A percentile compares a stretch with the other conserved stretches of the same genome.
phyloP scores from a whole-genome alignment of 345 rosid genomes.

The Noccaea caerulescens region DNA sequence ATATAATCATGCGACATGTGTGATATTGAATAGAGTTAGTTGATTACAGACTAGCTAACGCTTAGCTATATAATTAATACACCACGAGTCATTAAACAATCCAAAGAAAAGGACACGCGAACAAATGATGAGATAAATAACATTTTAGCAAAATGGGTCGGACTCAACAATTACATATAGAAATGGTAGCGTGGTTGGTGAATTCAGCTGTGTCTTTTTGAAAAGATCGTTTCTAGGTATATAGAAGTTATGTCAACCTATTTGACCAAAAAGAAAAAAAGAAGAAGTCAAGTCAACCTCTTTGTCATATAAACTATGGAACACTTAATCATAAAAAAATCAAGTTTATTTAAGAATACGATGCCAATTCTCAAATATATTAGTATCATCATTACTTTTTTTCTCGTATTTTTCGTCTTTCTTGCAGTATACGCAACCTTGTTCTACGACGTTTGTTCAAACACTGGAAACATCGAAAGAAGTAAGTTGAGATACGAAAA shows the following conservation, averaged over 20 bases:
- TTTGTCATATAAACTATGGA: constrained; percentile 2
- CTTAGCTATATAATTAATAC: too few species aligned
- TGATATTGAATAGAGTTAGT: too few species aligned
- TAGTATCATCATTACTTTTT: background rate
- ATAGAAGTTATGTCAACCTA: background rate
- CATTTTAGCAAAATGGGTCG: constrained; percentile 1
- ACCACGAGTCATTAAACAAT: background rate
- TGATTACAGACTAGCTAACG: too few species aligned
- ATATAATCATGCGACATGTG: too few species aligned
- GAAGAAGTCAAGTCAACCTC: constrained; percentile 8
- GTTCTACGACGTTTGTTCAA: constrained; percentile 1
- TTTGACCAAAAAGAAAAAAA: too few species aligned
- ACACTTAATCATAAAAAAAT: background rate
- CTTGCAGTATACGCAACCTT: constrained; percentile 15
- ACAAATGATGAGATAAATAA: constrained; percentile 12
- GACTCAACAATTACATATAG: constrained; percentile 15
- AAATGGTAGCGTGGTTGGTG: constrained; percentile 37
- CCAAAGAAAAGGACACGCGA: constrained; percentile 27
- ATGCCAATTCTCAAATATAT: background rate
- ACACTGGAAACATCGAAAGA: background rate
- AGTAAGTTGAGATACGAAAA: background rate
- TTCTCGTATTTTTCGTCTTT: background rate
- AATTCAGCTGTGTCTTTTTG: constrained; percentile 12
- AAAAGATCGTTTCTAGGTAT: constrained; percentile 16
- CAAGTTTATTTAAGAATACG: background rate